Evolutionary conservation across 345 rosid genomes (phyloP).

Genomic region (Eucalyptus cloeziana): DNA sequence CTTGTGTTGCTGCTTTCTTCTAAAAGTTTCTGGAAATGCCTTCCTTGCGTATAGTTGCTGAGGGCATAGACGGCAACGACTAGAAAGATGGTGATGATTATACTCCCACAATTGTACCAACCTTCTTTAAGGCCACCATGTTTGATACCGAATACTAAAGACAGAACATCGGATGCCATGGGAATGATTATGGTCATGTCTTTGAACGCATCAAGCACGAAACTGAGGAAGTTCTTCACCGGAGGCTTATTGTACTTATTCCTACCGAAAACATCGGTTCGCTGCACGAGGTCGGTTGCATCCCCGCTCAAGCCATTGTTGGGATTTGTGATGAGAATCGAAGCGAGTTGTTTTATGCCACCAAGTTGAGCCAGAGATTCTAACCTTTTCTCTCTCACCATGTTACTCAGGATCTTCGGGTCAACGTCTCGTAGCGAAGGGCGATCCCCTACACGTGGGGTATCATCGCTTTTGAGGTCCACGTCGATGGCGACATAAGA

Average conservation of each 20-base stretch:
- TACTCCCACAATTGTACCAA: conserved; percentile 69
- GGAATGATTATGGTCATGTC: conserved; percentile 41
- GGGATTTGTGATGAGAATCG: background rate
- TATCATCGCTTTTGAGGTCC: accelerated
- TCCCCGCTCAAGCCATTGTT: background rate
- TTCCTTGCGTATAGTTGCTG: conserved; percentile 33
- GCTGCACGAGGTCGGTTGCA: background rate
- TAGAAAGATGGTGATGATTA: conserved; percentile 35
- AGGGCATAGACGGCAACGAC: conserved; percentile 27
- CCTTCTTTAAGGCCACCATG: conserved; percentile 43
- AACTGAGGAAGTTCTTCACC: conserved; percentile 25
- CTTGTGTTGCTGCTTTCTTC: conserved; percentile 32
- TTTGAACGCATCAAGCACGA: conserved; percentile 33
- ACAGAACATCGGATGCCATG: conserved; percentile 38
- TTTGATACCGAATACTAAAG: conserved; percentile 47
- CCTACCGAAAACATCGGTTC: conserved; percentile 24
- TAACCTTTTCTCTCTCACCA: background rate
- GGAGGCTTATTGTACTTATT: conserved; percentile 63
- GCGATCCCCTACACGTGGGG: background rate
- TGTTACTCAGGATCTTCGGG: background rate
- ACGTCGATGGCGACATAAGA: background rate
- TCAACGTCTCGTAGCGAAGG: background rate
- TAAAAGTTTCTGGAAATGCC: conserved; percentile 39
- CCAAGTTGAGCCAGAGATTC: background rate
- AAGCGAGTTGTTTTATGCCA: background rate